phyloP scores from a whole-genome alignment of 805 yeast species.

The Candida easanensis region DNA sequence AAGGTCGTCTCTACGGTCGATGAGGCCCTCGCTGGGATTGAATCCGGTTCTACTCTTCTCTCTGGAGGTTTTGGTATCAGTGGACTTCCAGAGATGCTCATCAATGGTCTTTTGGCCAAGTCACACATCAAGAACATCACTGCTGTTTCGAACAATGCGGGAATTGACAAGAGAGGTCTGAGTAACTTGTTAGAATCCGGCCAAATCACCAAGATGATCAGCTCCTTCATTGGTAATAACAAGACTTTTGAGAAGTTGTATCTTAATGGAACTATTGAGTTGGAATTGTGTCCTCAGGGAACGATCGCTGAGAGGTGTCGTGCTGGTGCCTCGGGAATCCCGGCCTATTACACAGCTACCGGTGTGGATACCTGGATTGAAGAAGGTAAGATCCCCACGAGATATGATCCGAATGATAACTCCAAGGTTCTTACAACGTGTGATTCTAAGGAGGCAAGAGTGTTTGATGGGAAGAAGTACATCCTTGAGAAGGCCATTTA shows the following conservation, averaged over 20 bases:
- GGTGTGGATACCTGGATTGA: conserved; percentile 53
- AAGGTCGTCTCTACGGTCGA: conserved; percentile 19
- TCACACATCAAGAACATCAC: conserved; percentile 37
- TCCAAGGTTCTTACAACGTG: conserved; percentile 32
- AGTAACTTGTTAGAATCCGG: conserved; percentile 38
- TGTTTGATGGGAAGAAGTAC: conserved; percentile 40
- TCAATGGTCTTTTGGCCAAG: conserved; percentile 34
- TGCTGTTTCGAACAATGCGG: conserved; percentile 48
- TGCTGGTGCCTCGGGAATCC: conserved; percentile 48
- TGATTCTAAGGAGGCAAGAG: conserved; percentile 41
- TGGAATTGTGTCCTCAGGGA: conserved; percentile 51
- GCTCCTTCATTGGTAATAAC: conserved; percentile 46
- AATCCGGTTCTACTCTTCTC: conserved; percentile 34
- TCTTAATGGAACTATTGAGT: conserved; percentile 41
- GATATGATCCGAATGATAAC: conserved; percentile 32
- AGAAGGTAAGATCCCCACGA: conserved; percentile 44
- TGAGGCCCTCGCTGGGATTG: conserved; percentile 32
- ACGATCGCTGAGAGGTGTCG: conserved; percentile 47
- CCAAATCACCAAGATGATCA: conserved; percentile 43
- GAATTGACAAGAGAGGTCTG: conserved; percentile 43
- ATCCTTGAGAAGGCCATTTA: conserved; percentile 40
- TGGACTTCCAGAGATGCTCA: conserved; percentile 45
- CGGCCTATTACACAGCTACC: conserved; percentile 48
- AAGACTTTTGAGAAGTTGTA: conserved; percentile 39
- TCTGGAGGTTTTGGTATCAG: conserved; percentile 50